Base-by-base conservation (phyloP, 768 basidiomycete genomes). In the Kwoniella dendrophila region DNA sequence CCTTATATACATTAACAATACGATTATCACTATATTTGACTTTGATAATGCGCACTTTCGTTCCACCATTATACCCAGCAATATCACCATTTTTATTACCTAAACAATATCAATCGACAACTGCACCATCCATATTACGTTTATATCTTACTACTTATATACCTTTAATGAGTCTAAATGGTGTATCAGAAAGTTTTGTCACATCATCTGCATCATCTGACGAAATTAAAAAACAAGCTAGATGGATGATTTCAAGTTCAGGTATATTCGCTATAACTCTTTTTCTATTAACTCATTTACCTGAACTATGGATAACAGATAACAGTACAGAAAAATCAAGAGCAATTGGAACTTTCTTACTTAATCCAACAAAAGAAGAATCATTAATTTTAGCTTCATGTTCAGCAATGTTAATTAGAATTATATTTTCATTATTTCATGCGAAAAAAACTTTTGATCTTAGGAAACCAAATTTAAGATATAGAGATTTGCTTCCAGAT, bases 161-260 rank as follows among this genome's bases (percentile, higher is more conserved):
- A 67, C 96, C 96, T 0, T 84, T 89, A 22, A 84, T 99, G 71
- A 89, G 89, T 4, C 80, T 92, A 67, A 99, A 99, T 73, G 96
- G 96, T 1, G 85, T 90, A 0, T 80, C 95, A 18, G 96, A 99
- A 75, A 91, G 94, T 0, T 94, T 96, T 78, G 83, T 95, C 68
- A 86, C 89, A 2, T 88, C 90, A 56, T 86, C 87, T 1, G 90
- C 92, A 1, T 82, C 83, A 1, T 82, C 88, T 0, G 69, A 78
- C 1, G 88, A 93, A 76, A 79, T 99, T 10, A 85, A 81, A 47
- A 76, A 73, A 6, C 92, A 95, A 77, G 70, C 67, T 43, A 85
- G 84, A 44, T 90, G 87, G 86, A 90, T 98, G 87, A 82, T 87
- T n/a, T 80, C 75, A 0, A 92, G 89, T 75, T 91, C 91, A 0